Evolutionary conservation across 2,329 filamentous ascomycete genomes (phyloP).

Genomic region (Helminthosporium solani): DNA sequence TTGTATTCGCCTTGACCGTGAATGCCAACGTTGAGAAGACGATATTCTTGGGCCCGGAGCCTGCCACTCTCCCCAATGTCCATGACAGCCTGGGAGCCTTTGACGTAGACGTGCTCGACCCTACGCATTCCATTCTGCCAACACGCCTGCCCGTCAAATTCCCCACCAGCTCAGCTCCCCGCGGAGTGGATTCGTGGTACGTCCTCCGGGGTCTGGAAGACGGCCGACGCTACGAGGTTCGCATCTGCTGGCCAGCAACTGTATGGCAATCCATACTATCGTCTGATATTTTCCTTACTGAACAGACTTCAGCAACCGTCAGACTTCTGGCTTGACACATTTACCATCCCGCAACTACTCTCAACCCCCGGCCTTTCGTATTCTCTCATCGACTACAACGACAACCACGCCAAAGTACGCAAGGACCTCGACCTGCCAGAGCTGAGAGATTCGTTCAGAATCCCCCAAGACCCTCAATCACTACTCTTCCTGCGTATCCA

Average conservation of each 20-base stretch:
- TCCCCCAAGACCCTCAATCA: conserved; percentile 44
- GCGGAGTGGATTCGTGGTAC: conserved; percentile 73
- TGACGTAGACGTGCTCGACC: conserved; percentile 65
- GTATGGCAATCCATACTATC: conserved; percentile 55
- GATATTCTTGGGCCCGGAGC: conserved; percentile 75
- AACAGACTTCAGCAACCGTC: conserved; percentile 72
- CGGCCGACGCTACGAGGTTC: conserved; percentile 81
- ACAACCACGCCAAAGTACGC: conserved; percentile 40
- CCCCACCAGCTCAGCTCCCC: conserved; percentile 54
- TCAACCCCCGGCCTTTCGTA: conserved; percentile 62
- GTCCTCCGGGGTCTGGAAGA: conserved; percentile 69
- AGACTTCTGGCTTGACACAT: conserved; percentile 68
- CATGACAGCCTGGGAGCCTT: conserved; percentile 57
- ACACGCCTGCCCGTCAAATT: conserved; percentile 69
- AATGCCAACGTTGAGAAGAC: conserved; percentile 84
- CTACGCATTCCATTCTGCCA: conserved; percentile 54
- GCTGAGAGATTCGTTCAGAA: conserved; percentile 1
- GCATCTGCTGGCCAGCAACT: conserved; percentile 90
- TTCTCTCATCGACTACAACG: conserved; percentile 64
- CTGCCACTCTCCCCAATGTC: conserved; percentile 56
- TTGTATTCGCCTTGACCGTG: conserved; percentile 35
- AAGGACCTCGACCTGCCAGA: conserved; percentile 30
- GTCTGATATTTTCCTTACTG: neutral
- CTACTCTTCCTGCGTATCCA: conserved; percentile 71
- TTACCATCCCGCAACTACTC: conserved; percentile 62